phyloP scores from a whole-genome alignment of 106 monocot species.

The Phalaenopsis aphrodite region DNA sequence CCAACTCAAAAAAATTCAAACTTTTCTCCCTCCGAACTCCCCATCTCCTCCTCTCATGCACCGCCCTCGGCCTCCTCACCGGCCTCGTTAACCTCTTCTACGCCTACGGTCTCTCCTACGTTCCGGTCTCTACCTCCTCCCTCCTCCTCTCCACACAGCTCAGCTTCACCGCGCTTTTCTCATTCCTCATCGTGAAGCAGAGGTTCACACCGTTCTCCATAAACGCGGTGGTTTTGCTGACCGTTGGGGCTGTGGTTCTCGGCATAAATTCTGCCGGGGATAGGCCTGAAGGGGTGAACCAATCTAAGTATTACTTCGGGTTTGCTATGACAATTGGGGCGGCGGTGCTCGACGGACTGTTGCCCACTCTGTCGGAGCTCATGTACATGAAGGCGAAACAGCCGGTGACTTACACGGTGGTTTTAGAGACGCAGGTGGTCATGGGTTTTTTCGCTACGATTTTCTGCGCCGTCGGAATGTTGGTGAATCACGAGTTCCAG shows the following conservation, averaged over 20 bases:
- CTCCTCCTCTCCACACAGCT: conserved; percentile 8
- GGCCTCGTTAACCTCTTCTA: conserved; percentile 3
- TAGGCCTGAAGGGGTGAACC: neutral
- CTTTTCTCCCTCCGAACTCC: neutral
- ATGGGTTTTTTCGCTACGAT: conserved; percentile 15
- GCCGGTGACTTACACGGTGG: conserved; percentile 13
- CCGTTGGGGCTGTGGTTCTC: conserved; percentile 13
- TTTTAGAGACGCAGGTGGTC: conserved; percentile 29
- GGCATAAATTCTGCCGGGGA: conserved; percentile 7
- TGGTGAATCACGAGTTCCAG: conserved; percentile 11
- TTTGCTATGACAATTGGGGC: conserved; percentile 15
- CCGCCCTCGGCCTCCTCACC: neutral
- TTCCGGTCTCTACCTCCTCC: conserved; percentile 10
- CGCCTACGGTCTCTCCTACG: conserved; percentile 7
- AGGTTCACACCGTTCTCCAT: conserved; percentile 18
- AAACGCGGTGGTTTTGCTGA: conserved; percentile 17
- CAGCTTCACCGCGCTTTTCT: neutral
- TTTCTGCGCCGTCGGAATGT: conserved; percentile 13
- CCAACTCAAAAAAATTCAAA: neutral
- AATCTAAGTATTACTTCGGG: conserved; percentile 11
- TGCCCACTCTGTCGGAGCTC: conserved; percentile 20
- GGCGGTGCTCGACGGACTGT: conserved; percentile 6
- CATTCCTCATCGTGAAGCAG: conserved; percentile 20
- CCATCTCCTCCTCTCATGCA: neutral
- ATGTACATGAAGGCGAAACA: conserved; percentile 5